Evolutionary conservation across 2,329 filamentous ascomycete genomes (phyloP).

Genomic region (Clarireedia sp.): DNA sequence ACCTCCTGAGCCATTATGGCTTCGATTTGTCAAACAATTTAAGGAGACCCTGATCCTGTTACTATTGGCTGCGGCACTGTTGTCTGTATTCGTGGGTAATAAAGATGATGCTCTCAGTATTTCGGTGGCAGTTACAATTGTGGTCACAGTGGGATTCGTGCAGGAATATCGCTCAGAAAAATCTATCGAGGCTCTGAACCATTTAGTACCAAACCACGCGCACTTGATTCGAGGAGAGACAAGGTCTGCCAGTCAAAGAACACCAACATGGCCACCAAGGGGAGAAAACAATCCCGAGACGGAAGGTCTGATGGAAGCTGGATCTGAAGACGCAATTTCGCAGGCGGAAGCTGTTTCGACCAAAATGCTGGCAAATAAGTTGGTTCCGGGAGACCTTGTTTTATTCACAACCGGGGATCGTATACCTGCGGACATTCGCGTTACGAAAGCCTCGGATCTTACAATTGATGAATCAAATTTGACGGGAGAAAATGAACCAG

Average conservation of each 20-base stretch:
- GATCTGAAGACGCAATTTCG: conserved; percentile 43
- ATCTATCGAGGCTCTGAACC: conserved; percentile 88
- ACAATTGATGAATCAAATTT: conserved; percentile 95
- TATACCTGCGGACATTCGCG: conserved; percentile 90
- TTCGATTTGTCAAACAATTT: conserved; percentile 93
- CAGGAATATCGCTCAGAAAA: conserved; percentile 98
- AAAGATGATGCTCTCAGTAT: conserved; percentile 94
- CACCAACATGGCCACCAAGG: conserved; percentile 42
- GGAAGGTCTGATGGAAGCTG: conserved; percentile 18
- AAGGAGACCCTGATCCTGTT: conserved; percentile 91
- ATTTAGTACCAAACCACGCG: conserved; percentile 89
- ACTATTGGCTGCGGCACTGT: conserved; percentile 78
- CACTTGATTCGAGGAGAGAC: conserved; percentile 66
- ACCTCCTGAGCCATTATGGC: conserved; percentile 85
- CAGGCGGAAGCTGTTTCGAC: conserved; percentile 61
- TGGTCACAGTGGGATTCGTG: conserved; percentile 90
- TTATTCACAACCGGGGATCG: conserved; percentile 93
- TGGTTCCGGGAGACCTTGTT: conserved; percentile 89
- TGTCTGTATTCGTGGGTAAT: conserved; percentile 87
- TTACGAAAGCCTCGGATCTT: conserved; percentile 81
- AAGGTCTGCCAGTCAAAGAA: conserved; percentile 18
- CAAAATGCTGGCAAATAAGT: conserved; percentile 76
- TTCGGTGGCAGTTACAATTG: conserved; percentile 90
- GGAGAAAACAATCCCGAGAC: conserved; percentile 17
- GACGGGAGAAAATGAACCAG: conserved; percentile 92